Evolutionary conservation across 1,284 basidiomycete genomes (phyloP).

Genomic region (Marasmius fiardii): DNA sequence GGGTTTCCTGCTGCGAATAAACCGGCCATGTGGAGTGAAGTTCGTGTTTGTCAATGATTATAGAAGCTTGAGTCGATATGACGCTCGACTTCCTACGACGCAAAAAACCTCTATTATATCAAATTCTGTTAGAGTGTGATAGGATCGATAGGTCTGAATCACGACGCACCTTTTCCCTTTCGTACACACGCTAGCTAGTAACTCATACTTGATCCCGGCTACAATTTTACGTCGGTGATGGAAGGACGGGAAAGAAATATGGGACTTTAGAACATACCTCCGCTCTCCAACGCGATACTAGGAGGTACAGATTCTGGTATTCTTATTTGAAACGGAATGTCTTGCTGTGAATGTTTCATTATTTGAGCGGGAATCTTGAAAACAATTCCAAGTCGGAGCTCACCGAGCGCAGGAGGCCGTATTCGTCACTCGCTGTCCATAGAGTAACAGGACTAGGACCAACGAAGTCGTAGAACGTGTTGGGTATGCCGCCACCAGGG

Average conservation of each 20-base stretch:
- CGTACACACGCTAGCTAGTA: constrained; percentile 78
- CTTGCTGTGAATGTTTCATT: constrained; percentile 33
- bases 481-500: constrained; percentile 63
- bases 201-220: constrained; percentile 83
- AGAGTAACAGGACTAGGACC: constrained; percentile 70
- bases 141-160: neutral
- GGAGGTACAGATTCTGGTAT: constrained; percentile 86
- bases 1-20: constrained; percentile 75
- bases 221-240: neutral
- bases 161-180: constrained; percentile 72
- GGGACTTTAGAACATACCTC: constrained; percentile 38
- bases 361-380: constrained; percentile 1
- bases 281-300: constrained; percentile 69
- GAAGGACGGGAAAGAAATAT: constrained; percentile 13
- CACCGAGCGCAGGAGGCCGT: constrained; percentile 62
- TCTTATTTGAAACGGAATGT: constrained; percentile 81
- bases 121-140: neutral
- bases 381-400: constrained; percentile 24
- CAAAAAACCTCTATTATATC: constrained; percentile 60
- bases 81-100: constrained; percentile 65
- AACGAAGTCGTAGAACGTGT: constrained; percentile 70
- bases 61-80: constrained; percentile 55
- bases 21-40: constrained; percentile 88
- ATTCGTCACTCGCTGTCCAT: constrained; percentile 74
- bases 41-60: constrained; percentile 88